Conservation (phyloP, 177 flowering plant species). For the Vitis hybrid region DNA sequence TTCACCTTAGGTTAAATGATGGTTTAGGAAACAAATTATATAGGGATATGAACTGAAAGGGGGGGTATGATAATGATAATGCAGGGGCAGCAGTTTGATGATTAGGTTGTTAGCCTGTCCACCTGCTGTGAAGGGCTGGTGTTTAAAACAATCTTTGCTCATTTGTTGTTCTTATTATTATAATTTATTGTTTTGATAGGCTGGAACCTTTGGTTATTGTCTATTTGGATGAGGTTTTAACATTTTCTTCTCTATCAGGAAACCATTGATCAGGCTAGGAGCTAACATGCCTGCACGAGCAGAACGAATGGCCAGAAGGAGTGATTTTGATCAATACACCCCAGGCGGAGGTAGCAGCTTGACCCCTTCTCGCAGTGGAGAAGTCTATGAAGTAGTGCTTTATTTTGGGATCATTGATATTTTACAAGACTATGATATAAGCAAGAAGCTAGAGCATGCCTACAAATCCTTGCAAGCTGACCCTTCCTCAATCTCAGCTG, state of each 20-base stretch:
- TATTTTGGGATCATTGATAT: slow-evolving; percentile 95
- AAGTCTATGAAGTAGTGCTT: slow-evolving; percentile 71
- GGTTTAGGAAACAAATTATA: too few relatives aligned
- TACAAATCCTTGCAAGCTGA: slow-evolving; percentile 93
- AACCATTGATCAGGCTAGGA: slow-evolving; percentile 75
- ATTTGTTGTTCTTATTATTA: too few relatives aligned
- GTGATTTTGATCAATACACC: slow-evolving; percentile 62
- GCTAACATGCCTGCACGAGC: slow-evolving; percentile 96
- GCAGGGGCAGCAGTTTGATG: too few relatives aligned
- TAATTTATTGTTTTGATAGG: too few relatives aligned
- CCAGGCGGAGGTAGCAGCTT: slow-evolving; percentile 42
- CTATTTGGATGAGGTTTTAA: not conserved
- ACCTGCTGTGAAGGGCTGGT: too few relatives aligned
- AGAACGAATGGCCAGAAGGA: slow-evolving; percentile 64
- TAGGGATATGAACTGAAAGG: too few relatives aligned
- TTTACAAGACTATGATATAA: slow-evolving; percentile 90
- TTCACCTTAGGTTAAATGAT: too few relatives aligned
- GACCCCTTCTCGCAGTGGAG: slow-evolving; percentile 47
- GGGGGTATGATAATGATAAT: too few relatives aligned
- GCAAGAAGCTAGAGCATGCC: slow-evolving; percentile 95
- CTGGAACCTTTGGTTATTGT: not conserved
- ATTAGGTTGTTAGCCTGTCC: too few relatives aligned
- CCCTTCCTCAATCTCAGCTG: slow-evolving; percentile 91
- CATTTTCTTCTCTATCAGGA: slow-evolving; percentile 42
- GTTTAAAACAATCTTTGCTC: too few relatives aligned